Evolutionary conservation across 352 stramenopile species (phyloP).

Genomic region (Plasmopara halstedii): DNA sequence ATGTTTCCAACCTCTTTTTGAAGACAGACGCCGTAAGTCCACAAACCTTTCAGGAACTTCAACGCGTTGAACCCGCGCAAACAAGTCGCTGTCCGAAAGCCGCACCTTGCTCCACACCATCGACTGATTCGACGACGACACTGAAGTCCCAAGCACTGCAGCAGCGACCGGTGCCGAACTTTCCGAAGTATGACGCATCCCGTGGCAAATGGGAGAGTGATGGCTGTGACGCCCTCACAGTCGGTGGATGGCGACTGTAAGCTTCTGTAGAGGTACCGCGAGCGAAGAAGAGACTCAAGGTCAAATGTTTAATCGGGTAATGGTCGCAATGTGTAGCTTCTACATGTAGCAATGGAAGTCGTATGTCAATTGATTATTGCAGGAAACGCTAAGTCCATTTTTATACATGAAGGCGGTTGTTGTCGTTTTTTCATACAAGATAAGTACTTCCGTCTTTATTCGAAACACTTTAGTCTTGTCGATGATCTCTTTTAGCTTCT

Average conservation of each 20-base stretch:
- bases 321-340: neutral
- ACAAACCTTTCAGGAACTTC: slow-evolving; percentile 8
- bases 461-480: no score
- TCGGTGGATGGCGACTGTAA: neutral
- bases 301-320: slow-evolving; percentile 1
- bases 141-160: slow-evolving; percentile 5
- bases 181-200: slow-evolving; percentile 13
- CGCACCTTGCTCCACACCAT: slow-evolving; percentile 12
- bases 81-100: slow-evolving; percentile 19
- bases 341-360: no score
- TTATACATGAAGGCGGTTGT: no score
- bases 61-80: slow-evolving; percentile 21
- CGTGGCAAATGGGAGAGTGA: slow-evolving; percentile 24
- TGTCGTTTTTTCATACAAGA: no score
- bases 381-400: no score
- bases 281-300: slow-evolving; percentile 2
- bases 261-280: slow-evolving; percentile 4
- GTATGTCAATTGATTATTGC: no score
- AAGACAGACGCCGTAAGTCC: slow-evolving; percentile 9
- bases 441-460: no score
- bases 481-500: no score
- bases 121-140: slow-evolving; percentile 15
- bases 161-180: slow-evolving; percentile 2
- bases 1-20: slow-evolving; percentile 19
- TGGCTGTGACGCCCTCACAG: slow-evolving; percentile 2